Percentiles rank a stretch among this genome's conserved stretches.
phyloP scores from a whole-genome alignment of 2,329 filamentous ascomycete species.

The Sphaerulina vaccinii region DNA sequence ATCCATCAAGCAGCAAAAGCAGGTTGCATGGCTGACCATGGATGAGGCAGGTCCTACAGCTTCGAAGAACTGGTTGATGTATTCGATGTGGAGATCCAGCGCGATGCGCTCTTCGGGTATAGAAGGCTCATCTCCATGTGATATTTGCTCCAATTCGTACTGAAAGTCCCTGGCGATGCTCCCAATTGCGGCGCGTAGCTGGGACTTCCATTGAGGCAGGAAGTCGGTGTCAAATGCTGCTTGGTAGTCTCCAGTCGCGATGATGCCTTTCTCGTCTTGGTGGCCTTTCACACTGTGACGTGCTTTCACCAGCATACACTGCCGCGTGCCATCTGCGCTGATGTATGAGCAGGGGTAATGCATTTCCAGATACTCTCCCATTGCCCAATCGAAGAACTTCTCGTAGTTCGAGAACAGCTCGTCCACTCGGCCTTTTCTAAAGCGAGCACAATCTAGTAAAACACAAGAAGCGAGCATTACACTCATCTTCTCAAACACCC shows the following conservation, averaged over 20 bases:
- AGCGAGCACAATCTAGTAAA: slow-evolving; percentile 47
- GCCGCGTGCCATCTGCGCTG: slow-evolving; percentile 32
- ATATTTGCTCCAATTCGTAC: slow-evolving; percentile 33
- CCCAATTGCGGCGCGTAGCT: slow-evolving; percentile 33
- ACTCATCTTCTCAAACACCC: slow-evolving; percentile 48
- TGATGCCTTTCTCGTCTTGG: slow-evolving; percentile 46
- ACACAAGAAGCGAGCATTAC: slow-evolving; percentile 54
- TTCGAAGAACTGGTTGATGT: slow-evolving; percentile 40
- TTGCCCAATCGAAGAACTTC: slow-evolving; percentile 44
- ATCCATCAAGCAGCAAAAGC: slow-evolving; percentile 49
- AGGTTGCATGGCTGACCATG: slow-evolving; percentile 41
- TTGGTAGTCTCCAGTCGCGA: slow-evolving; percentile 44
- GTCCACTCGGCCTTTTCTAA: slow-evolving; percentile 39
- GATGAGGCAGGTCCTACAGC: slow-evolving; percentile 40
- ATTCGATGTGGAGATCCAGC: slow-evolving; percentile 33
- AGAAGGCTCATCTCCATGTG: slow-evolving; percentile 30
- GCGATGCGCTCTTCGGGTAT: slow-evolving; percentile 36
- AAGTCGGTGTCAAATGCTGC: slow-evolving; percentile 40
- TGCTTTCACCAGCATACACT: slow-evolving; percentile 37
- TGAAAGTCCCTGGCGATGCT: slow-evolving; percentile 35
- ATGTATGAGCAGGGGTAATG: slow-evolving; percentile 50
- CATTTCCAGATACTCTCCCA: slow-evolving; percentile 47
- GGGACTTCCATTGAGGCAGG: slow-evolving; percentile 32
- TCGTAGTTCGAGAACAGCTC: slow-evolving; percentile 45
- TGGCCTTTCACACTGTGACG: slow-evolving; percentile 40